Base-by-base conservation (phyloP, 352 stramenopile species). In the Phytophthora capsici region DNA sequence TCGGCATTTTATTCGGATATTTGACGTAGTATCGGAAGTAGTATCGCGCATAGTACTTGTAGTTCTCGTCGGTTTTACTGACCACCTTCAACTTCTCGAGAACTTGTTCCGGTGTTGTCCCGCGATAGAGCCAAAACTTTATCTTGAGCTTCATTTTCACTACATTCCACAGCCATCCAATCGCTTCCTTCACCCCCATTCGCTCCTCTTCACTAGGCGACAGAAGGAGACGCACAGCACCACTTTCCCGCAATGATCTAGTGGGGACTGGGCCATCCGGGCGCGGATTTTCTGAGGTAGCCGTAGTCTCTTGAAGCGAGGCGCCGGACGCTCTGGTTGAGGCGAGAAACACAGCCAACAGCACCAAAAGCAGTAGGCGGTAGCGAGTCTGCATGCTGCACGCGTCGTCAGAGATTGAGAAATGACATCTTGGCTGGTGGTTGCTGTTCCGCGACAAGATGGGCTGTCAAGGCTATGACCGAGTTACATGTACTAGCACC, bases 1-100 rank as follows among this genome's bases (percentile, higher is more conserved):
- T 45, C 2, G 63, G 63, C 44, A 46, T 28, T 32, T 7, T 60
- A 19, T 1, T 13, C 1, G 57, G 48, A 50, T 66, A 61, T 49
- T 45, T 71, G 44, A 52, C 38, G 36, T 66, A 62, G 38, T 66
- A 71, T 6, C 57, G 50, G 36, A 54, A 71, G 19, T 34, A 71
- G 49, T 71, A 71, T 41, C 23, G 62, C 22, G 56, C 60, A 20
- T 66, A 71, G 25, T 71, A 66, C 41, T 62, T 66, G 50, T 62
- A 66, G 48, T 71, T 66, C 10, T 52, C 28, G 37, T 66, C 57
- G 20, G 43, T 50, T 3, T 23, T 28, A n/a, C 23, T 52, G 9
- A 19, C 5, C 26, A 71, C 28, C 10, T 66, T 51, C 2, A 71
- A 26, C 17, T 66, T 66, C 34, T 71, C 22, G 9, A 54, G 17